Percentiles rank a stretch among this genome's conserved stretches.
phyloP scores from a whole-genome alignment of 1,139 yeast genomes.

The Yarrowia galli region DNA sequence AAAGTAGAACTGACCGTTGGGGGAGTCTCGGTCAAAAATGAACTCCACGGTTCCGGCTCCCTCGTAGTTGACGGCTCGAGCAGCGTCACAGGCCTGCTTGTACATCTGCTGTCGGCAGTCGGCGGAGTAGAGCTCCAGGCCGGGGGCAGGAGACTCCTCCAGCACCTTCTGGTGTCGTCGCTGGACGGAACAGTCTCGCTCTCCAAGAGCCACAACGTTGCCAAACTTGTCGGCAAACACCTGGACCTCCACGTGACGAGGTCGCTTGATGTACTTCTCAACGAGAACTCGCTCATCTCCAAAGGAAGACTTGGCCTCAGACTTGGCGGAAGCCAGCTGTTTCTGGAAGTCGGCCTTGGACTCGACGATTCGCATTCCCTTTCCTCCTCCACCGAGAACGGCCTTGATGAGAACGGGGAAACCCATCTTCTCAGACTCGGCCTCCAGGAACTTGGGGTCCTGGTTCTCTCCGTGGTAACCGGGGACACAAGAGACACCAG shows the following conservation, averaged over 20 bases:
- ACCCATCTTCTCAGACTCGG: slow-evolving; percentile 54
- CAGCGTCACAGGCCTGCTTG: slow-evolving; percentile 66
- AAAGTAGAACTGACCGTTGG: slow-evolving; percentile 61
- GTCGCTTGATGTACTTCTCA: slow-evolving; percentile 56
- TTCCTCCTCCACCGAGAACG: slow-evolving; percentile 63
- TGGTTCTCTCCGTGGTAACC: slow-evolving; percentile 55
- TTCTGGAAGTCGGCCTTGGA: slow-evolving; percentile 51
- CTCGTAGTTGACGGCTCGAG: slow-evolving; percentile 62
- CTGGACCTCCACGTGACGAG: slow-evolving; percentile 59
- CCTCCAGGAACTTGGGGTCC: slow-evolving; percentile 49
- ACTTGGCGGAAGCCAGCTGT: slow-evolving; percentile 54
- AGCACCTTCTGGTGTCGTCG: slow-evolving; percentile 60
- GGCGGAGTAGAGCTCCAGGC: slow-evolving; percentile 53
- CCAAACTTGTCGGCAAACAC: slow-evolving; percentile 58
- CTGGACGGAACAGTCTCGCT: slow-evolving; percentile 59
- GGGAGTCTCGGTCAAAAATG: slow-evolving; percentile 61
- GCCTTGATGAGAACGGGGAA: slow-evolving; percentile 60
- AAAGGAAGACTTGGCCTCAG: slow-evolving; percentile 56
- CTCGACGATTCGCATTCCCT: slow-evolving; percentile 57
- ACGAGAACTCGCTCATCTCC: slow-evolving; percentile 56
- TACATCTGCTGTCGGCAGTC: slow-evolving; percentile 62
- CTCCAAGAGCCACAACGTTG: slow-evolving; percentile 57
- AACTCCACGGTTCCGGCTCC: slow-evolving; percentile 72
- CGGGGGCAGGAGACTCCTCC: slow-evolving; percentile 62
- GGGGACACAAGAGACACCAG: slow-evolving; percentile 59